Conservation (phyloP, 2,329 filamentous ascomycete genomes). For the Claviceps pusilla region DNA sequence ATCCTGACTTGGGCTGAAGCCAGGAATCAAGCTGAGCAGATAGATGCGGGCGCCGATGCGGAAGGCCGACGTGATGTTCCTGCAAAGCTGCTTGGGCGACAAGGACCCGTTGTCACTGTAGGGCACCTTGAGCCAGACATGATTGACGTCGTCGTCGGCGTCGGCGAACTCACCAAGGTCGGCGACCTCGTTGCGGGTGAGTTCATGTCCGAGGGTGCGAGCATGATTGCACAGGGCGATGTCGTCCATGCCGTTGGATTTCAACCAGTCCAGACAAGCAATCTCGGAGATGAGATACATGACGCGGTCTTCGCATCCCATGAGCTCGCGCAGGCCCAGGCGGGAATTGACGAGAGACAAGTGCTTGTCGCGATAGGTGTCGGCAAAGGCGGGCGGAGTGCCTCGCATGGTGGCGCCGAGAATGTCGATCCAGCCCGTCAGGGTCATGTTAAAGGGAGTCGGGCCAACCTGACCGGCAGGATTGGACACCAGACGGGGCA, state of each 20-base stretch:
- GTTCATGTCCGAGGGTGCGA: slow-evolving; percentile 70
- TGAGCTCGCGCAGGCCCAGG: slow-evolving; percentile 72
- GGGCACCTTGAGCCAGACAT: slow-evolving; percentile 41
- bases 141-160: slow-evolving; percentile 45
- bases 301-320: slow-evolving; percentile 93
- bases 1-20: slow-evolving; percentile 60
- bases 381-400: slow-evolving; percentile 70
- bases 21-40: slow-evolving; percentile 87
- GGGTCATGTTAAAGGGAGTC: slow-evolving; percentile 86
- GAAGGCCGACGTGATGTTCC: slow-evolving; percentile 83
- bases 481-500: slow-evolving; percentile 52
- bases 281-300: slow-evolving; percentile 99
- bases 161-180: background rate
- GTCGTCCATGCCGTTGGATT: slow-evolving; percentile 68
- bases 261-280: slow-evolving; percentile 82
- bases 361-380: slow-evolving; percentile 92
- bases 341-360: slow-evolving; percentile 47
- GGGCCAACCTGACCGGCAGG: slow-evolving; percentile 36
- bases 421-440: slow-evolving; percentile 93
- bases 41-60: slow-evolving; percentile 87
- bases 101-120: slow-evolving; percentile 60
- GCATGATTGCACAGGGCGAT: slow-evolving; percentile 81
- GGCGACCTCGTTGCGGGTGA: slow-evolving; percentile 59
- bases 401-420: slow-evolving; percentile 86
- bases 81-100: slow-evolving; percentile 66